A percentile compares a stretch with the other conserved stretches of the same genome.
Conservation (phyloP, 805 yeast genomes). For the Kodamaea restingae region DNA sequence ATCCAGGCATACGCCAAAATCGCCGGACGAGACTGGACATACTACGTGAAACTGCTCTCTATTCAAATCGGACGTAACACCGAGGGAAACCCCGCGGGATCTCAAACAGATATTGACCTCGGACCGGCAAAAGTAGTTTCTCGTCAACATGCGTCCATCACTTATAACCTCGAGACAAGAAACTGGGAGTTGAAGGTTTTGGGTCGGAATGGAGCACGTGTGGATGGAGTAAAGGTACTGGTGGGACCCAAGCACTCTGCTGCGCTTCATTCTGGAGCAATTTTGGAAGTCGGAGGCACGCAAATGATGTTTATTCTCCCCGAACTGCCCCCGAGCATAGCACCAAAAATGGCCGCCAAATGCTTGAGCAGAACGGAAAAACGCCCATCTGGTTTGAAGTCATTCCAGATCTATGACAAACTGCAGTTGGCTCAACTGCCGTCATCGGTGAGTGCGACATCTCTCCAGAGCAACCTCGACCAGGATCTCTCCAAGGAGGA, state of each 20-base stretch:
- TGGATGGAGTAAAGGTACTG: constrained; percentile 64
- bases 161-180: constrained; percentile 68
- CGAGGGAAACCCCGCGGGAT: constrained; percentile 24
- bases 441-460: constrained; percentile 35
- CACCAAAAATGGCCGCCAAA: constrained; percentile 42
- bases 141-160: constrained; percentile 81
- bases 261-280: constrained; percentile 77
- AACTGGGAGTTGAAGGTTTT: constrained; percentile 80
- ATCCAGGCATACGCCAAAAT: constrained; percentile 98
- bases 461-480: constrained; percentile 44
- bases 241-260: constrained; percentile 49
- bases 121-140: constrained; percentile 98
- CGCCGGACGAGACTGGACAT: constrained; percentile 93
- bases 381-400: constrained; percentile 20
- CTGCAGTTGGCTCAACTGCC: constrained; percentile 36
- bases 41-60: constrained; percentile 73
- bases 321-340: constrained; percentile 71
- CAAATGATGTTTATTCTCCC: constrained; percentile 99
- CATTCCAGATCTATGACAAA: constrained; percentile 54
- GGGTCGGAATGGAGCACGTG: constrained; percentile 92
- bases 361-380: constrained; percentile 28
- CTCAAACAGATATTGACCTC: constrained; percentile 70
- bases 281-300: constrained; percentile 92
- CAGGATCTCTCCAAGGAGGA: constrained; percentile 84
- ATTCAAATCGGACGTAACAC: constrained; percentile 88